phyloP scores from a whole-genome alignment of 345 rosid species.

The Populus simonii region DNA sequence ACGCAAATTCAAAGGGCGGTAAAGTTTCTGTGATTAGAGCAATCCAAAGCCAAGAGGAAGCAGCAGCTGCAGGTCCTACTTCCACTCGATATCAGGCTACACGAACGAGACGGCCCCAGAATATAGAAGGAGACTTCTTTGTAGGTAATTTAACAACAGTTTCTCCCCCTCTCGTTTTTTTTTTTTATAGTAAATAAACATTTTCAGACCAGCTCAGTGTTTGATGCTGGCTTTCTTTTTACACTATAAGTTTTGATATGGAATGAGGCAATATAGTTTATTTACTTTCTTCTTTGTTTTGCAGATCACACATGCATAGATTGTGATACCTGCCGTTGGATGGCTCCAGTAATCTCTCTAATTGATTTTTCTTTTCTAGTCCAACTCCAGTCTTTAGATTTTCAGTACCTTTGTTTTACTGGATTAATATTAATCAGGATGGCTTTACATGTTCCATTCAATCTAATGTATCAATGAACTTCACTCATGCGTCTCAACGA shows the following conservation, averaged over 20 bases:
- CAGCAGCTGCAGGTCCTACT: background rate
- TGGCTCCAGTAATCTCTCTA: conserved; percentile 53
- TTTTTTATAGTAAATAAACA: background rate
- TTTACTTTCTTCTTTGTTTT: conserved; percentile 5
- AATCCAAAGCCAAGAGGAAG: background rate
- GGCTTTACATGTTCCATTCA: background rate
- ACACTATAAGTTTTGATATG: background rate
- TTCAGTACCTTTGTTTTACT: background rate
- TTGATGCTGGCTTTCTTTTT: background rate
- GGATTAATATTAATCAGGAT: background rate
- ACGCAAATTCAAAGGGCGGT: background rate
- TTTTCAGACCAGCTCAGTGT: background rate
- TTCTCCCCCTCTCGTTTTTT: background rate
- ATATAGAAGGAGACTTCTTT: conserved; percentile 51
- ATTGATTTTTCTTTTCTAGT: background rate
- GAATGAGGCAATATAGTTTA: background rate
- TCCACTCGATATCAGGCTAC: background rate
- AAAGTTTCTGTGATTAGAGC: background rate
- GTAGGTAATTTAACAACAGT: conserved; percentile 34
- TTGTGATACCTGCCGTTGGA: conserved; percentile 77
- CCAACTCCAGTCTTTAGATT: background rate
- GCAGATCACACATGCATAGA: conserved; percentile 62
- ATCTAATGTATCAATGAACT: background rate
- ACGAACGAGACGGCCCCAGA: conserved; percentile 41
- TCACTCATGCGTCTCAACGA: background rate